A percentile compares a stretch with the other conserved stretches of the same genome.
phyloP scores from a whole-genome alignment of 139 green algal genomes.

The Mesotaenium endlicherianum region DNA sequence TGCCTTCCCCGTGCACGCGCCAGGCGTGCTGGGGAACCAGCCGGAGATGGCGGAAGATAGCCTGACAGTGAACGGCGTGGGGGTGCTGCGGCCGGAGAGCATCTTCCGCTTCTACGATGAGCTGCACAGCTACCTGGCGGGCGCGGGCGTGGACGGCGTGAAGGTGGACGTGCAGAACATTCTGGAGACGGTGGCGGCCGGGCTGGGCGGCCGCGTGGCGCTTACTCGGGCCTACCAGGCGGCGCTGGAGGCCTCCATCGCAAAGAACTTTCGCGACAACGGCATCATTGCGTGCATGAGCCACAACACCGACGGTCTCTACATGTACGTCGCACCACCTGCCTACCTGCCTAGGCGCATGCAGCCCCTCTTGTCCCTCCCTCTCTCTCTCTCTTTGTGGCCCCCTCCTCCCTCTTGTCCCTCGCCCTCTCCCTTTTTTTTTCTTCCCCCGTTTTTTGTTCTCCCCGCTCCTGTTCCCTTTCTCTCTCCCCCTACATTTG shows the following conservation, averaged over 20 bases:
- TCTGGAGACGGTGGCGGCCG: conserved; percentile 59
- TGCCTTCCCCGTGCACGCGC: conserved; percentile 43
- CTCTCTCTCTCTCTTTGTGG: background rate
- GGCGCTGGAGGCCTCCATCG: conserved; percentile 68
- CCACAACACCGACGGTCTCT: conserved; percentile 95
- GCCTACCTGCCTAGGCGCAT: background rate
- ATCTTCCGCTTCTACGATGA: conserved; percentile 72
- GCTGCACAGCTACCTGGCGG: conserved; percentile 84
- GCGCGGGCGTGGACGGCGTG: conserved; percentile 82
- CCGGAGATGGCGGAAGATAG: conserved; percentile 76
- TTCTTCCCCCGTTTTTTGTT: too few species aligned
- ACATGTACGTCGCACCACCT: conserved; percentile 47
- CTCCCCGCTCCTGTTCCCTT: too few species aligned
- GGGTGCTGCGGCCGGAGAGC: conserved; percentile 59
- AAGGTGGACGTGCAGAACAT: conserved; percentile 75
- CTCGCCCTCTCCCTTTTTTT: background rate
- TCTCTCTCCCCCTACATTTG: too few species aligned
- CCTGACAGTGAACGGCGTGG: conserved; percentile 66
- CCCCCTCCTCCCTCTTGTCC: too few species aligned
- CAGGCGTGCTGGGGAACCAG: conserved; percentile 74
- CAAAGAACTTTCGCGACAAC: conserved; percentile 82
- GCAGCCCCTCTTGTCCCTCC: background rate
- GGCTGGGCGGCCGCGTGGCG: conserved; percentile 66
- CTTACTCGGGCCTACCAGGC: conserved; percentile 47
- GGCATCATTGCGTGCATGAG: conserved; percentile 98